Percentiles rank a stretch among this genome's conserved stretches.
Conservation (phyloP, 2,329 filamentous ascomycete species). For the Penicillium brevicompactum region DNA sequence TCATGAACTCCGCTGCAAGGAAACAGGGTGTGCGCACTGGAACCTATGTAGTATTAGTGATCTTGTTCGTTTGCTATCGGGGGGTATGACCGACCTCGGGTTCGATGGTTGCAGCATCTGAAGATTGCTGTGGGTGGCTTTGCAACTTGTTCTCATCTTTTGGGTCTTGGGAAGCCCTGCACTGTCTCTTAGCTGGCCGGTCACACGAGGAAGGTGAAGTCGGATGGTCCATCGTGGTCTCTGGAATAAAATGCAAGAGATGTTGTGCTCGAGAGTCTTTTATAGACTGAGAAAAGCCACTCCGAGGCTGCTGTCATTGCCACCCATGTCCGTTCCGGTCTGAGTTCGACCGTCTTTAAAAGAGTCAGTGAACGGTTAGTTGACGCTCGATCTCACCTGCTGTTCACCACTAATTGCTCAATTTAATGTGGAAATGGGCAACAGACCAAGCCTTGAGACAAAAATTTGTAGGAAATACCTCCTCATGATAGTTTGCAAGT, state of each 20-base stretch:
- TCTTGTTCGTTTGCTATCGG: neutral
- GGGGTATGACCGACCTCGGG: neutral
- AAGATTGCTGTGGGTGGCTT: neutral
- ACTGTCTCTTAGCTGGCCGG: conserved; percentile 3
- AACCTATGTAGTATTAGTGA: neutral
- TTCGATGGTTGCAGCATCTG: neutral
- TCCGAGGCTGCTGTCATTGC: too few relatives aligned
- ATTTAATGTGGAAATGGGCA: too few relatives aligned
- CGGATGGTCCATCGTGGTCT: neutral
- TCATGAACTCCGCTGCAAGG: conserved; percentile 2
- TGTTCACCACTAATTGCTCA: too few relatives aligned
- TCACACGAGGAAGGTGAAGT: neutral
- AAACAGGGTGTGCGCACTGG: neutral
- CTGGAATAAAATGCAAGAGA: neutral
- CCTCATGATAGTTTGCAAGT: too few relatives aligned
- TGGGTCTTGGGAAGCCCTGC: neutral
- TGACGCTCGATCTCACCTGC: too few relatives aligned
- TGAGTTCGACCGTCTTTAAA: too few relatives aligned
- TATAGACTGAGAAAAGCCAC: too few relatives aligned
- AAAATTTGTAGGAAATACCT: too few relatives aligned
- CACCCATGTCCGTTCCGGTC: too few relatives aligned
- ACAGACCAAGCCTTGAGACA: too few relatives aligned
- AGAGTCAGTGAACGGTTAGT: too few relatives aligned
- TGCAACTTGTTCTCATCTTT: neutral
- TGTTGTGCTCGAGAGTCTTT: neutral